Percentiles rank a stretch among this genome's conserved stretches.
Evolutionary conservation across 2,329 filamentous ascomycete genomes (phyloP).

Genomic region (Zarea fungicola): DNA sequence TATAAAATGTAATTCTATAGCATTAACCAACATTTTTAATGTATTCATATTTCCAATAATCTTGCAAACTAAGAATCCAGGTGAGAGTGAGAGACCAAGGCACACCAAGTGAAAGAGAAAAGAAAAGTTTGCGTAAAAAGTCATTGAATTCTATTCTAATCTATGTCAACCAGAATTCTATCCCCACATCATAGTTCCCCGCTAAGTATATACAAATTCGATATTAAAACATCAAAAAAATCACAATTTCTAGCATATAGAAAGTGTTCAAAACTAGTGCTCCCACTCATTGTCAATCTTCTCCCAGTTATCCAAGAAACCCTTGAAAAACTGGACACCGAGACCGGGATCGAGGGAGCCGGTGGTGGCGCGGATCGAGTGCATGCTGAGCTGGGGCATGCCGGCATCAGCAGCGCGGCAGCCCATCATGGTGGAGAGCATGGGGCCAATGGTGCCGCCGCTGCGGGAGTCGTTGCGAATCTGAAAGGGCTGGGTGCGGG

Average conservation of each 20-base stretch:
- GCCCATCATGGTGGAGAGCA: slow-evolving; percentile 75
- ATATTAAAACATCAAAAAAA: too few relatives aligned
- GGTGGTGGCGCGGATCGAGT: slow-evolving; percentile 83
- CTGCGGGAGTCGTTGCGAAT: slow-evolving; percentile 87
- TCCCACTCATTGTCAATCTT: slow-evolving; percentile 76
- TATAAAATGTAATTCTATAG: too few relatives aligned
- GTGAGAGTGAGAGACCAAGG: too few relatives aligned
- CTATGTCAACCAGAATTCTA: neutral
- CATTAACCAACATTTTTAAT: too few relatives aligned
- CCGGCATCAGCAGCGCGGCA: slow-evolving; percentile 82
- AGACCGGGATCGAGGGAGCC: slow-evolving; percentile 81
- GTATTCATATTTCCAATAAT: too few relatives aligned
- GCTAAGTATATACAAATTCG: slow-evolving; percentile 5
- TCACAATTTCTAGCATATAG: neutral
- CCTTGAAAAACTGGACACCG: slow-evolving; percentile 83
- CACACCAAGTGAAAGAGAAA: too few relatives aligned
- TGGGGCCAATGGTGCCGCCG: slow-evolving; percentile 93
- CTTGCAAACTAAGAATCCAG: too few relatives aligned
- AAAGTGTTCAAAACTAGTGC: slow-evolving; percentile 14
- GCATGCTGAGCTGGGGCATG: slow-evolving; percentile 90
- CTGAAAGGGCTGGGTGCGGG: slow-evolving; percentile 80
- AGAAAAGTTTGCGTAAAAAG: too few relatives aligned
- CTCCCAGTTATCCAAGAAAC: slow-evolving; percentile 83
- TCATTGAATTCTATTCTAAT: neutral
- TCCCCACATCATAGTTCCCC: neutral